Percentiles rank a stretch among this genome's conserved stretches.
These are phyloP conservation scores for Tuber aestivum DNA, from an alignment of 495 filamentous ascomycete species.

Conservation along the genomic window DNA sequence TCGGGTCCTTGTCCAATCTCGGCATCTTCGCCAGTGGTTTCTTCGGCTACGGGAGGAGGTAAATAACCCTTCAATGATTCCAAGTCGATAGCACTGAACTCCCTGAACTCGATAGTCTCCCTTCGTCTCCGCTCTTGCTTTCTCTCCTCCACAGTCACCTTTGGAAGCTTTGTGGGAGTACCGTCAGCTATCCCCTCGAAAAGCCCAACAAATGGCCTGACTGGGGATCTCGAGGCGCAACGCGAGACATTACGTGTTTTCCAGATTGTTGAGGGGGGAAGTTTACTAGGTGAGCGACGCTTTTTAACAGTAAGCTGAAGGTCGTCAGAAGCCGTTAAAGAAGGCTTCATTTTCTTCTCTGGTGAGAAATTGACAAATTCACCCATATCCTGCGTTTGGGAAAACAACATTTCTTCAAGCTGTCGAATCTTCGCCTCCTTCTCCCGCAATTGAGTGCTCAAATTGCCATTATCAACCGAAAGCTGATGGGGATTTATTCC, in stretches of 20 bases:
- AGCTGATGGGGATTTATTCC: constrained; percentile 24
- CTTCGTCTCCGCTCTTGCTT: constrained; percentile 37
- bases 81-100: constrained; percentile 41
- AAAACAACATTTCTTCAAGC: constrained; percentile 32
- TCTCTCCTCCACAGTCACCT: constrained; percentile 29
- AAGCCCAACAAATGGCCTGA: constrained; percentile 28
- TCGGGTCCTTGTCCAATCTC: not conserved
- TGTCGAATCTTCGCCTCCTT: constrained; percentile 38
- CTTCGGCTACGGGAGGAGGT: constrained; percentile 22
- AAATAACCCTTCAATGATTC: constrained; percentile 32
- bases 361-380: constrained; percentile 42
- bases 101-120: constrained; percentile 39
- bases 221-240: constrained; percentile 23
- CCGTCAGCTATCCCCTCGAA: constrained; percentile 24
- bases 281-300: constrained; percentile 32
- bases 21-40: constrained; percentile 11
- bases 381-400: constrained; percentile 28
- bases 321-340: constrained; percentile 6
- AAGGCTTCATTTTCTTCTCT: constrained; percentile 33
- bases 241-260: constrained; percentile 28
- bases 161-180: constrained; percentile 26
- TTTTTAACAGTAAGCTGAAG: constrained; percentile 34
- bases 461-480: constrained; percentile 29
- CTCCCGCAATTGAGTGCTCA: constrained; percentile 31
- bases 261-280: constrained; percentile 11